Evolutionary conservation across 2,329 filamentous ascomycete genomes (phyloP).

Genomic region (Zalaria sp.): DNA sequence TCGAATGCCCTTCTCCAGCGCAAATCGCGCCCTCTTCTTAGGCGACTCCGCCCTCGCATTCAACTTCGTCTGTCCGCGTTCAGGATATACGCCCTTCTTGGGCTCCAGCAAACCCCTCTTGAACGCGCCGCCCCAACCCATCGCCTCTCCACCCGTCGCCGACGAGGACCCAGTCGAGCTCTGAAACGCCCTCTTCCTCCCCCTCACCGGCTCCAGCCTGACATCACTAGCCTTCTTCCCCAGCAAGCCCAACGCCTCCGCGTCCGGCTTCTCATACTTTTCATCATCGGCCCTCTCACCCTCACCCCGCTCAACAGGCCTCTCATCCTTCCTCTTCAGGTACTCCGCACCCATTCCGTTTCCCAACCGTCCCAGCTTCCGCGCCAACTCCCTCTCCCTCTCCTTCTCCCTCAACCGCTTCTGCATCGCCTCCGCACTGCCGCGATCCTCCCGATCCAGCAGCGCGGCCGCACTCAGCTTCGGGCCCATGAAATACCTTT

Average conservation of each 20-base stretch:
- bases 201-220: slow-evolving; percentile 28
- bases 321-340: slow-evolving; percentile 23
- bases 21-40: slow-evolving; percentile 34
- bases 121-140: slow-evolving; percentile 34
- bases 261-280: no score
- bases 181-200: slow-evolving; percentile 21
- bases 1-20: slow-evolving; percentile 33
- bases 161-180: slow-evolving; percentile 16
- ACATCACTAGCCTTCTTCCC: slow-evolving; percentile 27
- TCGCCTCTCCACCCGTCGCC: slow-evolving; percentile 20
- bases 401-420: slow-evolving; percentile 43
- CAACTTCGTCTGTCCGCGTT: slow-evolving; percentile 16
- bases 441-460: slow-evolving; percentile 47
- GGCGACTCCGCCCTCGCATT: slow-evolving; percentile 13
- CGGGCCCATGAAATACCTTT: slow-evolving; percentile 9
- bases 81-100: slow-evolving; percentile 12
- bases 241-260: slow-evolving; percentile 26
- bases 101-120: slow-evolving; percentile 26
- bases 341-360: slow-evolving; percentile 57
- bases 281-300: no score
- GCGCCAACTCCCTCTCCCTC: slow-evolving; percentile 58
- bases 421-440: slow-evolving; percentile 35
- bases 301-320: no score
- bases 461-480: slow-evolving; percentile 40
- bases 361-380: slow-evolving; percentile 50